These are phyloP conservation scores for Fusarium solani-melongenae DNA, from an alignment of 2,329 filamentous ascomycete genomes.

Conservation along the genomic window DNA sequence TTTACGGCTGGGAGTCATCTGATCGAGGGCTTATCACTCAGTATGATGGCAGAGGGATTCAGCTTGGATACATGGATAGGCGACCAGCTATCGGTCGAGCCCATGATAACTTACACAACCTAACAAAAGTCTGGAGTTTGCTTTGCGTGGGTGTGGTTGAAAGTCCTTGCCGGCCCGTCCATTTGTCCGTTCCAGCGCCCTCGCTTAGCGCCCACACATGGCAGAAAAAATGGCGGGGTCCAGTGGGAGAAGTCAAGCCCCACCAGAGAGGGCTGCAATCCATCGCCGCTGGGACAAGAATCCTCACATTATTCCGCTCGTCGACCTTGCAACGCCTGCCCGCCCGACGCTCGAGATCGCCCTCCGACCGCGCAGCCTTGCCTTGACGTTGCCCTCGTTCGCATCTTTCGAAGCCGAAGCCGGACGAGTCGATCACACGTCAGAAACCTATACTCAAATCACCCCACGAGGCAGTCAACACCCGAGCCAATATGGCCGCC, in stretches of 20 bases:
- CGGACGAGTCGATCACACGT: slow-evolving; percentile 26
- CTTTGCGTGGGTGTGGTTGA: neutral
- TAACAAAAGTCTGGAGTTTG: slow-evolving; percentile 27
- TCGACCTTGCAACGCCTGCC: slow-evolving; percentile 42
- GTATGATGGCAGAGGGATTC: neutral
- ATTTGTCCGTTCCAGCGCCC: slow-evolving; percentile 49
- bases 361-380: slow-evolving; percentile 22
- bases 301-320: slow-evolving; percentile 45
- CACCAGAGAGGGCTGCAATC: slow-evolving; percentile 52
- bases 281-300: slow-evolving; percentile 27
- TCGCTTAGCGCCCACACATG: slow-evolving; percentile 57
- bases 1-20: neutral
- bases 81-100: neutral
- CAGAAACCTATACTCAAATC: slow-evolving; percentile 33
- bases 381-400: slow-evolving; percentile 14
- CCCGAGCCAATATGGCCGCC: slow-evolving; percentile 42
- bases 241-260: slow-evolving; percentile 38
- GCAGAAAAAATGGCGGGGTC: slow-evolving; percentile 56
- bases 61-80: neutral
- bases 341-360: slow-evolving; percentile 38
- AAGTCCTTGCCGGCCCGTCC: neutral
- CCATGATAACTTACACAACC: slow-evolving; percentile 15
- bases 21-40: neutral
- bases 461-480: slow-evolving; percentile 28
- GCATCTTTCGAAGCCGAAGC: slow-evolving; percentile 33